Evolutionary conservation across 306 rosid species (phyloP).

Genomic region (Aeschynomene evenia): DNA sequence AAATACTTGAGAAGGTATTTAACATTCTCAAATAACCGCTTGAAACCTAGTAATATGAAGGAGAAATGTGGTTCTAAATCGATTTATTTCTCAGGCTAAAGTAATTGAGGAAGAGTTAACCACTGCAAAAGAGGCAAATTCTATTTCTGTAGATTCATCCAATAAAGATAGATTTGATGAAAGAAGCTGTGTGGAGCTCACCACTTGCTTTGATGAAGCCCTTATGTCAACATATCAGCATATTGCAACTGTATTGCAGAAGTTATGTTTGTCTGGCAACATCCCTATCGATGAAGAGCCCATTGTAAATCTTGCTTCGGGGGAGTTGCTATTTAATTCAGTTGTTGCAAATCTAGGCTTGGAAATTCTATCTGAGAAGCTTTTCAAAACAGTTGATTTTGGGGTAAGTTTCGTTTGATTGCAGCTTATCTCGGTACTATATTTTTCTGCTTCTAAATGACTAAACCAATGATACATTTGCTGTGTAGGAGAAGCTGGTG

Average conservation of each 20-base stretch:
- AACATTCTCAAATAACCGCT: not conserved
- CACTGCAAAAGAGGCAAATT: conserved; percentile 27
- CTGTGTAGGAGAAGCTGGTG: conserved; percentile 57
- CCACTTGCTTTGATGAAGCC: conserved; percentile 44
- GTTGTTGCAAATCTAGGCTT: conserved; percentile 47
- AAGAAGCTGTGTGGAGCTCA: conserved; percentile 32
- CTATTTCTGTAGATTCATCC: conserved; percentile 11
- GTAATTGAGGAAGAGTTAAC: conserved; percentile 57
- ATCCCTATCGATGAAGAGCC: conserved; percentile 40
- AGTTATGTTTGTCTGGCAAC: conserved; percentile 37
- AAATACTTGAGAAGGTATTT: conserved; percentile 61
- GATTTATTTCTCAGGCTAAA: conserved; percentile 46
- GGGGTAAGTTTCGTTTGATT: conserved; percentile 57
- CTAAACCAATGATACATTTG: conserved; percentile 22
- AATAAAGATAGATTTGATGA: conserved; percentile 11
- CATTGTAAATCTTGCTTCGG: conserved; percentile 47
- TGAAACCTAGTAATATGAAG: not conserved
- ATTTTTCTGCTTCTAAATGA: not conserved
- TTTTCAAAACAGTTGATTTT: conserved; percentile 44
- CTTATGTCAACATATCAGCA: conserved; percentile 45
- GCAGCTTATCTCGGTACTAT: not conserved
- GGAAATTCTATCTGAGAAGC: conserved; percentile 50
- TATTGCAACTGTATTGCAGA: conserved; percentile 48
- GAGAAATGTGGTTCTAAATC: conserved; percentile 1
- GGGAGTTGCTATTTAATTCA: conserved; percentile 50